These are phyloP conservation scores for Annulohypoxylon moriforme DNA, from an alignment of 495 filamentous ascomycete species.

Conservation along the genomic window DNA sequence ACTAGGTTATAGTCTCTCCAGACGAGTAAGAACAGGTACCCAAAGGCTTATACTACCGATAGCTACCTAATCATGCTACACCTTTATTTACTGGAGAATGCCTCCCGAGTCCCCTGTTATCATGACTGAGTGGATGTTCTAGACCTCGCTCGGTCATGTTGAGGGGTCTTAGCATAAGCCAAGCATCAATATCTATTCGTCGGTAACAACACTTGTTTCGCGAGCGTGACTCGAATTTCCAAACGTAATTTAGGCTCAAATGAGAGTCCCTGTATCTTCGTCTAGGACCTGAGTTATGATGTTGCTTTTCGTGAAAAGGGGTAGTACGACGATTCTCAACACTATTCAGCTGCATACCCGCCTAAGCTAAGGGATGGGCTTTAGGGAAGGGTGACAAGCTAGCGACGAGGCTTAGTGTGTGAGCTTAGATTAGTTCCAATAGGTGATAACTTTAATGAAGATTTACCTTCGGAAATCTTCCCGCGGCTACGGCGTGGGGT, in stretches of 20 bases:
- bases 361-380: neutral
- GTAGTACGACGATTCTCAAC: neutral
- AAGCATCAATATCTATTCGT: constrained; percentile 27
- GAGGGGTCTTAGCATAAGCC: constrained; percentile 14
- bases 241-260: constrained; percentile 37
- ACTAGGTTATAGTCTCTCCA: constrained; percentile 2
- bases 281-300: neutral
- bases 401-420: neutral
- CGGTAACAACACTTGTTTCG: constrained; percentile 34
- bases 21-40: neutral
- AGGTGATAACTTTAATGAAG: constrained; percentile 4
- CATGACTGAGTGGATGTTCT: constrained; percentile 6
- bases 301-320: constrained; percentile 21
- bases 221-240: constrained; percentile 26
- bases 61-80: neutral
- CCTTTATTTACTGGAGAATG: constrained; percentile 13
- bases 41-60: neutral
- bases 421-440: neutral
- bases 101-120: too few relatives aligned
- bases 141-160: constrained; percentile 12
- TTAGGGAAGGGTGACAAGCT: neutral
- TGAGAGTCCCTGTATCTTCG: neutral
- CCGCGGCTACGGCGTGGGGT: constrained; percentile 24
- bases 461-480: constrained; percentile 1
- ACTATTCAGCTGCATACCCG: neutral